Percentiles rank a stretch among this genome's conserved stretches.
Conservation (phyloP, 805 yeast genomes). For the Teunomyces barrocoloradensis region DNA sequence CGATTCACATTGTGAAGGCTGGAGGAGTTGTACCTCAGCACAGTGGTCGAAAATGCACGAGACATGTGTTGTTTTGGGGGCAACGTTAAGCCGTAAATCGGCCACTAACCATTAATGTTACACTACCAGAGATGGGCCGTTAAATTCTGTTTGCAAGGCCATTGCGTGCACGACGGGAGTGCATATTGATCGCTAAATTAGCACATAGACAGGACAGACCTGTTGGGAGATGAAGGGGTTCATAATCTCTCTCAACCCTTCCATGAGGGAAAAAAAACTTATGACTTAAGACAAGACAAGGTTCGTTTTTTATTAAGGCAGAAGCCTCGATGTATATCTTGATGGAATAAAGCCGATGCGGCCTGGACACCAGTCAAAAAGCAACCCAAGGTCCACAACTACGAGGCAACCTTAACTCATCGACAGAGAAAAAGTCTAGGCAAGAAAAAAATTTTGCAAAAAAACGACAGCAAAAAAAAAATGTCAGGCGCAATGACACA, state of each 20-base stretch:
- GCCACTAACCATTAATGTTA: not conserved
- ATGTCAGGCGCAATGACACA: not conserved
- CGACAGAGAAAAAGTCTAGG: not conserved
- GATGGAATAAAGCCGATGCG: not conserved
- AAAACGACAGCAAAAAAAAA: not conserved
- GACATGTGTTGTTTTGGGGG: not conserved
- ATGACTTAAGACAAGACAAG: too few relatives aligned
- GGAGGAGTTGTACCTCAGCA: constrained; percentile 1
- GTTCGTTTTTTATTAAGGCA: too few relatives aligned
- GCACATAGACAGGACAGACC: too few relatives aligned
- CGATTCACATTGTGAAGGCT: constrained; percentile 8
- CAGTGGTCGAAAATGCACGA: not conserved
- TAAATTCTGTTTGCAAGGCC: not conserved
- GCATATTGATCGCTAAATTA: too few relatives aligned
- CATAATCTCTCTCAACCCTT: too few relatives aligned
- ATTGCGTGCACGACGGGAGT: not conserved
- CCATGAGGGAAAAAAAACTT: too few relatives aligned
- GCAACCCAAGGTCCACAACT: not conserved
- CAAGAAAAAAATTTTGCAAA: not conserved
- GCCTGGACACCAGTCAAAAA: not conserved
- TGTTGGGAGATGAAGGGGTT: too few relatives aligned
- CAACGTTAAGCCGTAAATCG: not conserved
- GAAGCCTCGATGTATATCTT: not conserved
- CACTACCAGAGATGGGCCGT: not conserved
- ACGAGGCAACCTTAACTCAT: not conserved